Percentiles rank a stretch among this genome's conserved stretches.
Evolutionary conservation across 805 yeast species (phyloP).

Genomic region (Metschnikowia gelsemii): DNA sequence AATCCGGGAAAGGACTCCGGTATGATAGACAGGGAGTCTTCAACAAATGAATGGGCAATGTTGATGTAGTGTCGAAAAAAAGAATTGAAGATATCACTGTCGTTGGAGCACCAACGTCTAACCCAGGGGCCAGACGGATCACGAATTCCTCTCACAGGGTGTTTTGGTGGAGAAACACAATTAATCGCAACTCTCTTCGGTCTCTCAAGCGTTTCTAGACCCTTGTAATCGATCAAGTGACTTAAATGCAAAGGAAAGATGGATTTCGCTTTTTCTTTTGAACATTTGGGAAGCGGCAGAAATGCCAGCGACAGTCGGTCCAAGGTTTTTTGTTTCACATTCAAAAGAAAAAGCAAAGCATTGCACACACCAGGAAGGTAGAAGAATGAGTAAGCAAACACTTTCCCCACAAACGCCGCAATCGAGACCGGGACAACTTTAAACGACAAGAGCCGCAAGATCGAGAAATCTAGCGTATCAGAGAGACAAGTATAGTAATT

Average conservation of each 20-base stretch:
- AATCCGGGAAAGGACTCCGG: slow-evolving; percentile 40
- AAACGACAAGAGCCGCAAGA: slow-evolving; percentile 44
- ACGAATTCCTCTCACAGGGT: slow-evolving; percentile 47
- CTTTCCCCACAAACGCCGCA: slow-evolving; percentile 68
- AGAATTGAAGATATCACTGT: slow-evolving; percentile 58
- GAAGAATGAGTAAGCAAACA: slow-evolving; percentile 62
- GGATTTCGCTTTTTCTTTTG: slow-evolving; percentile 5
- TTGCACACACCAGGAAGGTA: slow-evolving; percentile 54
- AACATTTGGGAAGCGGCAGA: slow-evolving; percentile 2
- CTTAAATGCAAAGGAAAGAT: slow-evolving; percentile 33
- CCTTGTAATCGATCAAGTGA: slow-evolving; percentile 33
- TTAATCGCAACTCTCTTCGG: slow-evolving; percentile 31
- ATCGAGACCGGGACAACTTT: slow-evolving; percentile 55
- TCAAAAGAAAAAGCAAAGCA: slow-evolving; percentile 55
- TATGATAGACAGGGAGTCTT: slow-evolving; percentile 3
- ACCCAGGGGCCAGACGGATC: slow-evolving; percentile 67
- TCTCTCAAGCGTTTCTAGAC: slow-evolving; percentile 32
- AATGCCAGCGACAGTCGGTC: slow-evolving; percentile 23
- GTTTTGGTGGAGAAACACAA: slow-evolving; percentile 40
- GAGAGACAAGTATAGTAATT: slow-evolving; percentile 39
- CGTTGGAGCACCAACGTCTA: slow-evolving; percentile 55
- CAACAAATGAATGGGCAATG: slow-evolving; percentile 21
- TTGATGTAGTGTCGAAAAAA: slow-evolving; percentile 58
- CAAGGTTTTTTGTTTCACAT: slow-evolving; percentile 50
- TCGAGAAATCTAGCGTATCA: slow-evolving; percentile 54